Base-by-base conservation (phyloP, 257 asterid genomes). In the Solanum appendiculatum region DNA sequence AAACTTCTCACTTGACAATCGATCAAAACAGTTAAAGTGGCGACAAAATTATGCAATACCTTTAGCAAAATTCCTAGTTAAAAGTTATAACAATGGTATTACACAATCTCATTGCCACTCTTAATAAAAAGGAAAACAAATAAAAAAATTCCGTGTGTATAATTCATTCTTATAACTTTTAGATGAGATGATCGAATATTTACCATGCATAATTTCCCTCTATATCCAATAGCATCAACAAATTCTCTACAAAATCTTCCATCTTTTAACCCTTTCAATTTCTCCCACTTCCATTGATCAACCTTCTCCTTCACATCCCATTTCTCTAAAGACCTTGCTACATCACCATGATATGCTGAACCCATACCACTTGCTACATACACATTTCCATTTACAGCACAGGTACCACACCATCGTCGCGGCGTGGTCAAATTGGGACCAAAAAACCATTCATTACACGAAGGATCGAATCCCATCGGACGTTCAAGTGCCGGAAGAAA, bases 221-320 rank as follows among this genome's bases (percentile, higher is more conserved):
- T 92, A 39, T 88, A 88, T 31, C 92, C 96, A 23, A 93, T 54
- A 6, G 94, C 98, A 84, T 94, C 98, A 42, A 89, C 89, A 8
- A 96, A 95, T 88, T 95, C 98, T 84, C 98, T 91, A 81, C 97
- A 91, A 69, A 93, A 93, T 89, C 93, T 92, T 9, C 95, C 98
- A 29, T 94, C 96, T 88, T 90, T 94, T 7, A 88, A 68, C 0
- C 86, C 78, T 9, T 90, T 90, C 87, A 86, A 70, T 64, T 86
- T 89, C 23, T 91, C 94, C 98, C 98, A 95, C 1, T 42, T 85
- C 97, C 96, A 93, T 4, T 88, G 91, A 0, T 3, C 74, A 44
- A 88, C 90, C 46, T 78, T 83, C 77, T 87, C 85, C 3, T 74
- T 89, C 90, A 89, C 72, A 81, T 93, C 93, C 98, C 98, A 95